Evolutionary conservation across 345 rosid species (phyloP), one percentile per base, ranked within the genome.

Genomic region (Syzygium jambos): DNA sequence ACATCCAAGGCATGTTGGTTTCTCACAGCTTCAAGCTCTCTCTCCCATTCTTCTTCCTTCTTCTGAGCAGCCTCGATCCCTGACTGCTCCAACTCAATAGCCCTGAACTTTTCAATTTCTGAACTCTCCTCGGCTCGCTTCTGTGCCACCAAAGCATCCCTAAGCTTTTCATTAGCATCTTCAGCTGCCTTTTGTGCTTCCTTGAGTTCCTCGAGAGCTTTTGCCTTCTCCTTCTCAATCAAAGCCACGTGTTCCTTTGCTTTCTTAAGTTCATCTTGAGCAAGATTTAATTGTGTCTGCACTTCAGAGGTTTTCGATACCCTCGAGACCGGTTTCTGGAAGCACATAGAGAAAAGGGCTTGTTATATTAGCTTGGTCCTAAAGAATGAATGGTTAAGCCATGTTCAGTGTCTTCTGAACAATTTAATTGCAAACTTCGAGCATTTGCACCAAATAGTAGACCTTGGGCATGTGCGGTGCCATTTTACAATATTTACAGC

Each of bases 201-300:
- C 91, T 94, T 95, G 90, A 96, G 95, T 51, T 96, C 96, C 52
- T 92, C 95, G 73, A 95, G 56, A 30, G 97, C 96, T 85, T 91
- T 93, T 38, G 90, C 92, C 90, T 96, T 98, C 85, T 96, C 99
- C 88, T 95, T 94, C 93, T 95, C 98, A 84, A 95, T 88, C 78
- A 91, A 89, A 56, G 90, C 86, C 55, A 96, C 92, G 88, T 91
- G 90, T 90, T 96, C 98, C 88, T 93, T 98, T 0, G 99, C 95
- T 91, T 94, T 95, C 95, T 96, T 98, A 29, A 96, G 90, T 90
- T 98, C 99, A 88, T 98, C 99, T 94, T 94, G 96, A 78, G 93
- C 91, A 77, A 83, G 91, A 91, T 73, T 92, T 93, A 95, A 88
- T 59, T 97, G 99, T 13, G 92, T 88, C 91, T 93, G 95, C 43